Conservation (phyloP, 2,329 filamentous ascomycete genomes). For the Lojkania enalia region DNA sequence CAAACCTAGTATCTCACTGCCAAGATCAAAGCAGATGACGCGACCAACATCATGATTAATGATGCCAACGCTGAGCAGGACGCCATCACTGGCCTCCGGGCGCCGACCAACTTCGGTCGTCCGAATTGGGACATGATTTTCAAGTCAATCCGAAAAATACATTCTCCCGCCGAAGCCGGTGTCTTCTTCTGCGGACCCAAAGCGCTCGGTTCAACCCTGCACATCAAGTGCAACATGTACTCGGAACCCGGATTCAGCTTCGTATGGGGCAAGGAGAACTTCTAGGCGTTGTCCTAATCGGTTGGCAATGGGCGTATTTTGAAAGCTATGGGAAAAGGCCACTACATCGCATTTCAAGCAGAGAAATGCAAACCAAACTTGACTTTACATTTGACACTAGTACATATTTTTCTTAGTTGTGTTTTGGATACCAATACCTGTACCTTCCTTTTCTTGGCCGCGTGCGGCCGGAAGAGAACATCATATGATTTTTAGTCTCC, state of each 20-base stretch:
- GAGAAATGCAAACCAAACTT: too few species aligned
- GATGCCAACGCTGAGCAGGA: conserved; percentile 83
- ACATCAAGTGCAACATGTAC: conserved; percentile 87
- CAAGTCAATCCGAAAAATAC: conserved; percentile 76
- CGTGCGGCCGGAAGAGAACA: background rate
- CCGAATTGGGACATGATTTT: conserved; percentile 94
- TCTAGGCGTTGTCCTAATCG: conserved; percentile 48
- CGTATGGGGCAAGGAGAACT: conserved; percentile 72
- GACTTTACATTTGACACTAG: too few species aligned
- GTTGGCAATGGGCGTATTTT: too few species aligned
- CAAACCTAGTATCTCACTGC: conserved; percentile 70
- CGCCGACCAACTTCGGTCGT: conserved; percentile 82
- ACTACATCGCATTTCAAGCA: too few species aligned
- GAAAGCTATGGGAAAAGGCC: too few species aligned
- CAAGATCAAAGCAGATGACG: conserved; percentile 83
- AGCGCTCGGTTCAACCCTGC: conserved; percentile 72
- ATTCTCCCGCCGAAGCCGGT: conserved; percentile 47
- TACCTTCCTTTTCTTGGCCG: background rate
- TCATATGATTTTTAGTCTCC: too few species aligned
- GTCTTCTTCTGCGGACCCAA: conserved; percentile 82
- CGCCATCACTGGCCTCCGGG: conserved; percentile 78
- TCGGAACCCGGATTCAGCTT: conserved; percentile 75
- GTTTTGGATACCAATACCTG: background rate
- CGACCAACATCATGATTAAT: conserved; percentile 92
- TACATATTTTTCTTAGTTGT: background rate